Conservation (phyloP, 345 rosid genomes). For the Corchorus capsularis region DNA sequence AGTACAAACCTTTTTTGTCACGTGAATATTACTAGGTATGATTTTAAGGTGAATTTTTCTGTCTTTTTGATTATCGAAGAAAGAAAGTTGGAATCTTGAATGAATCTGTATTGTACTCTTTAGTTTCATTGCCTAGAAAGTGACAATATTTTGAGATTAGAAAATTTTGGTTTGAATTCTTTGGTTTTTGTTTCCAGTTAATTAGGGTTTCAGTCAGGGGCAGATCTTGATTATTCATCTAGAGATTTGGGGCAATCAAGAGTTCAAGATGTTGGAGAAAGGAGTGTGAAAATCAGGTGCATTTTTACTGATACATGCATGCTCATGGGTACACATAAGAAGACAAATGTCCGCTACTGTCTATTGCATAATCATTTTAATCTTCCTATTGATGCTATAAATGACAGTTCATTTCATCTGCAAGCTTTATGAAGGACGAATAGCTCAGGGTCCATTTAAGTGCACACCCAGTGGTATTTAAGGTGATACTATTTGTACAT, state of each 20-base stretch:
- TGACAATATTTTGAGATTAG: background rate
- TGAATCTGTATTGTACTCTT: background rate
- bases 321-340: background rate
- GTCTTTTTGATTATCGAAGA: background rate
- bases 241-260: slow-evolving; percentile 52
- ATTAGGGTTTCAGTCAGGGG: slow-evolving; percentile 58
- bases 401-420: slow-evolving; percentile 60
- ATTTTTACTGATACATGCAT: slow-evolving; percentile 9
- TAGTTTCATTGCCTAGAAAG: background rate
- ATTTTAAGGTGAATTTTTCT: background rate
- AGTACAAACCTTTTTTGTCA: no score
- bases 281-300: slow-evolving; percentile 83
- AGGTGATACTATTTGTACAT: slow-evolving; percentile 45
- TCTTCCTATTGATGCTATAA: slow-evolving; percentile 36
- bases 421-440: slow-evolving; percentile 95
- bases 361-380: background rate
- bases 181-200: slow-evolving; percentile 50
- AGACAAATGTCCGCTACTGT: background rate
- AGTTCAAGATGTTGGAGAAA: slow-evolving; percentile 87
- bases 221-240: slow-evolving; percentile 45
- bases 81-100: background rate
- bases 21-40: background rate
- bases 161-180: no score
- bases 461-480: slow-evolving; percentile 71
- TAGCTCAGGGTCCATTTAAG: slow-evolving; percentile 69